Evolutionary conservation across 2,329 filamentous ascomycete species (phyloP).

Genomic region (Colletotrichum australisinense): DNA sequence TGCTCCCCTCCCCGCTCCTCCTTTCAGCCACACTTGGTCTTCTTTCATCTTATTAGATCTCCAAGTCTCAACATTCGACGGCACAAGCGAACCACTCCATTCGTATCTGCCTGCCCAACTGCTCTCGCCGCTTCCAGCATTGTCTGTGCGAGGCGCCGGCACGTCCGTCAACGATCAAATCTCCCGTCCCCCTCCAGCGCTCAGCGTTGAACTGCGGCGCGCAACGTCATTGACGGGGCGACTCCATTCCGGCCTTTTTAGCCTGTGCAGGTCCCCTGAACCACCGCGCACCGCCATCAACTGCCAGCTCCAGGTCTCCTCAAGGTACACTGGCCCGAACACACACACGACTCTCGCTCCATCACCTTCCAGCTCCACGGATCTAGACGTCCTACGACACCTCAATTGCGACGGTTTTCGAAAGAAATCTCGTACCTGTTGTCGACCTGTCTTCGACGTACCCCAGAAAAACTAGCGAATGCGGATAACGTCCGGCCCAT

Average conservation of each 20-base stretch:
- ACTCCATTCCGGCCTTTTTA: conserved; percentile 32
- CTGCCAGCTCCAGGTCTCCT: background rate
- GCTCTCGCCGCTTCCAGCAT: conserved; percentile 8
- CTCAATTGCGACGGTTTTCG: conserved; percentile 7
- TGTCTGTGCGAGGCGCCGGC: conserved; percentile 23
- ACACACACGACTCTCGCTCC: conserved; percentile 11
- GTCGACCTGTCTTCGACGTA: background rate
- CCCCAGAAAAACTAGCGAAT: background rate
- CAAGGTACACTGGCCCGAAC: background rate
- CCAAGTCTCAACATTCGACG: background rate
- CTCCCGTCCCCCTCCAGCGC: background rate
- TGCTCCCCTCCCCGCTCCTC: background rate
- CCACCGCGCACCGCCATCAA: background rate
- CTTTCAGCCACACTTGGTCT: background rate
- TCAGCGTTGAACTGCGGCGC: conserved; percentile 8
- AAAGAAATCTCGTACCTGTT: background rate
- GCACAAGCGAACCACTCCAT: background rate
- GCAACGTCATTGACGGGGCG: conserved; percentile 35
- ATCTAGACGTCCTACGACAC: conserved; percentile 16
- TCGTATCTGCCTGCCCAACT: background rate
- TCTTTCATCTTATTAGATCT: background rate
- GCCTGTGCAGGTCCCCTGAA: conserved; percentile 28
- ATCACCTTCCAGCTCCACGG: conserved; percentile 13
- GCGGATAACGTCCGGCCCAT: conserved; percentile 7
- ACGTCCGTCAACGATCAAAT: conserved; percentile 28